Base-by-base conservation (phyloP, 2,329 filamentous ascomycete species). In the Pestalotiopsis sp. region DNA sequence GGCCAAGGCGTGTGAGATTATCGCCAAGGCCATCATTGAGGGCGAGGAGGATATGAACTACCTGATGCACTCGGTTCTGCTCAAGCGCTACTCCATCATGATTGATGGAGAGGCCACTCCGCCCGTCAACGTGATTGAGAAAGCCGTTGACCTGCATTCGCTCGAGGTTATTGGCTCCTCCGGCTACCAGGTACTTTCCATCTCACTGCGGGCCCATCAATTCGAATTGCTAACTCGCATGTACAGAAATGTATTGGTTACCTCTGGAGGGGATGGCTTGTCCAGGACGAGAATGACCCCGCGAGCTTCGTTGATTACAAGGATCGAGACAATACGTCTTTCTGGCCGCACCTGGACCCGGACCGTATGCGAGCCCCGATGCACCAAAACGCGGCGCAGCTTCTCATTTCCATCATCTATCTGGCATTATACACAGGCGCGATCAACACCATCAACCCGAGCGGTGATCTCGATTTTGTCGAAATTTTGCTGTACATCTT, bases 201-300 rank as follows among this genome's bases (percentile, higher is more conserved):
- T 5, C n/a, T n/a, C 17, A n/a, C 20, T 4, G 12, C 57, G 20
- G 0, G 6, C 31, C 27, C 27, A 31, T 31, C 31, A 36, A 9
- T 36, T 36, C 31, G 1, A 0, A 36, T 36, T 31, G 31, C 31
- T 36, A 36, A 36, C 31, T 36, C 31, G 9, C 31, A 9, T 36
- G 31, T 9, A 2, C 41, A 64, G 73, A 97, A 97, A 82, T 98
- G 95, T 78, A 94, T 98, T 76, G 89, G 87, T 71, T 94, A 97
- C 77, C 90, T 99, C 9, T 99, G 96, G 96, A 90, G 90, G 71
- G 96, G 96, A 25, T 99, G 96, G 96, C 85, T 98, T 9, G 91
- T 97, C n/a, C 96, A 99, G 79, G 94, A 98, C 73, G 94, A 98
- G 74, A 87, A 95, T 64, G 95, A 98, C 74, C 92, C 95, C 0